Conservation (phyloP, 75 land plant genomes). For the Adiantum capillusveneris region DNA sequence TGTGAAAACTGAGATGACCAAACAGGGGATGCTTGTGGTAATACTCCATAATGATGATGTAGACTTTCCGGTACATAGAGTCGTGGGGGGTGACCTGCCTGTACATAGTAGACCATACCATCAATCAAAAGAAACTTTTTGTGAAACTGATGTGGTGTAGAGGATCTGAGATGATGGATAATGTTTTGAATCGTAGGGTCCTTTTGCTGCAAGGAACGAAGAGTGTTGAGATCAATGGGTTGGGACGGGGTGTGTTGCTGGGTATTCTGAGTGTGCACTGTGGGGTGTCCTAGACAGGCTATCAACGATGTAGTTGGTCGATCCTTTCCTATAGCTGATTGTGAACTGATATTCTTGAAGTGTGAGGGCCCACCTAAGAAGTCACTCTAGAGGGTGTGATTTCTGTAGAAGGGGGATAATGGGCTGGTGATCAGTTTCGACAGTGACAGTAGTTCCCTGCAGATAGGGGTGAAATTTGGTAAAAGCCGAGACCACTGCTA, state of each 20-base stretch:
- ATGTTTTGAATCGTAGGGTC: neutral
- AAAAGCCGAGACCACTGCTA: neutral
- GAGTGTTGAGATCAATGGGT: neutral
- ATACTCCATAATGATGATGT: too few relatives aligned
- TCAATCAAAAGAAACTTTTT: slow-evolving; percentile 1
- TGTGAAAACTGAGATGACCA: too few relatives aligned
- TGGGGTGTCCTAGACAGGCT: neutral
- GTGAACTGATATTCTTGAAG: neutral
- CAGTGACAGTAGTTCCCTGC: neutral
- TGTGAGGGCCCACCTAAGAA: slow-evolving; percentile 1
- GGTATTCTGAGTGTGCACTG: neutral
- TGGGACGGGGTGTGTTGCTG: neutral
- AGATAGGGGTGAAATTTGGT: neutral
- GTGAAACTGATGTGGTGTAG: neutral
- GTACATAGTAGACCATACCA: too few relatives aligned
- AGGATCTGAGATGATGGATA: slow-evolving; percentile 1
- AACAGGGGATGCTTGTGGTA: too few relatives aligned
- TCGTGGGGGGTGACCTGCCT: too few relatives aligned
- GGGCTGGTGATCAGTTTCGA: slow-evolving; percentile 1
- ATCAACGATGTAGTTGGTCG: slow-evolving; percentile 1
- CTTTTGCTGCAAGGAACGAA: neutral
- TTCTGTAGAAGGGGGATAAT: slow-evolving; percentile 1
- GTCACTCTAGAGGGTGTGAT: neutral
- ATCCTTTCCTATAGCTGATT: neutral
- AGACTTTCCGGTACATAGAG: too few relatives aligned